phyloP scores from a whole-genome alignment of 257 asterid genomes.

The Gentiana straminea region DNA sequence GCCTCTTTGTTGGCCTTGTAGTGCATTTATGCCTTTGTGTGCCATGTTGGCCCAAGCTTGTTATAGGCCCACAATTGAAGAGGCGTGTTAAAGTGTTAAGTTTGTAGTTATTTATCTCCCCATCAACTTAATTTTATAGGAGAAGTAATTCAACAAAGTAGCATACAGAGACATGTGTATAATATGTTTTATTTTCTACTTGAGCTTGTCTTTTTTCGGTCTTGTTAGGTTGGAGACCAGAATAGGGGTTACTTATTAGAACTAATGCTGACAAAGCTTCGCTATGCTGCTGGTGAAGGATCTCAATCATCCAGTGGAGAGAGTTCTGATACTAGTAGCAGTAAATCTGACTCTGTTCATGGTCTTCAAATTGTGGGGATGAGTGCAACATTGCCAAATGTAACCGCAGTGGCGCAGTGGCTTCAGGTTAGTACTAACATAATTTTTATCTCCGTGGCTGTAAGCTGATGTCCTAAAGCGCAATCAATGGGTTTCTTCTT shows the following conservation, averaged over 20 bases:
- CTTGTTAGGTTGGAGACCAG: conserved; percentile 89
- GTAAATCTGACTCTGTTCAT: conserved; percentile 64
- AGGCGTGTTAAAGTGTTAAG: no score
- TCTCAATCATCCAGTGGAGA: conserved; percentile 80
- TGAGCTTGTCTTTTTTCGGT: neutral
- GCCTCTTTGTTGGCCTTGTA: no score
- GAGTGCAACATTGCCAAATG: conserved; percentile 98
- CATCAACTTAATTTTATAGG: no score
- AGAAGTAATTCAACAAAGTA: no score
- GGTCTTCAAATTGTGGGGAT: conserved; percentile 96
- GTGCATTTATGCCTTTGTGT: no score
- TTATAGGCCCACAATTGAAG: no score
- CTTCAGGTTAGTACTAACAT: conserved; percentile 59
- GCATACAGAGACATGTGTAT: no score
- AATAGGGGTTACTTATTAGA: conserved; percentile 94
- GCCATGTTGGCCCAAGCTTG: no score
- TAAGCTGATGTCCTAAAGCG: neutral
- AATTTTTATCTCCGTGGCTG: conserved; percentile 6
- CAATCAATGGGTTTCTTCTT: no score
- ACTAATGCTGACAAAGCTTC: conserved; percentile 89
- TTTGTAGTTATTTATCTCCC: no score
- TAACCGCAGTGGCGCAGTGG: conserved; percentile 92
- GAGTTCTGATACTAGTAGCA: conserved; percentile 75
- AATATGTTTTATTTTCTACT: no score
- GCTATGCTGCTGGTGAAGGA: conserved; percentile 97